phyloP scores from a whole-genome alignment of 2,329 filamentous ascomycete genomes.

The Aspergillus udagawae region DNA sequence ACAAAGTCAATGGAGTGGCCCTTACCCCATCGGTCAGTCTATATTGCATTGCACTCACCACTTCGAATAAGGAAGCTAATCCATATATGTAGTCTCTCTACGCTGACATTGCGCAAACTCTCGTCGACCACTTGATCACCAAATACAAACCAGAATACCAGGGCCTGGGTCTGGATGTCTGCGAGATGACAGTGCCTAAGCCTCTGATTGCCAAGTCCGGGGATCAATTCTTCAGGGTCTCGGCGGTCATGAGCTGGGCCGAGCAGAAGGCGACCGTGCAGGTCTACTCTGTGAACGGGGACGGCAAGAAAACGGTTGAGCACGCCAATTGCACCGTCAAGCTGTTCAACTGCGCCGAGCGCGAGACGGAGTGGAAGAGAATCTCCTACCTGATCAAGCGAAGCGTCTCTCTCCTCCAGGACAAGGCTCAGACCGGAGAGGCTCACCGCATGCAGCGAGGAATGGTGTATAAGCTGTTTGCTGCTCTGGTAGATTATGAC shows the following conservation, averaged over 20 bases:
- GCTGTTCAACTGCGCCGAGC: conserved; percentile 27
- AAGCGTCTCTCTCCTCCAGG: conserved; percentile 55
- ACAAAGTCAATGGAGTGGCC: conserved; percentile 34
- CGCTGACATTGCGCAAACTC: conserved; percentile 36
- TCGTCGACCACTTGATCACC: conserved; percentile 30
- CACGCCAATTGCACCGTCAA: conserved; percentile 34
- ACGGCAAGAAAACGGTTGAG: conserved; percentile 36
- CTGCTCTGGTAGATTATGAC: conserved; percentile 54
- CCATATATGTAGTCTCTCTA: conserved; percentile 26
- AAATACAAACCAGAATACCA: conserved; percentile 33
- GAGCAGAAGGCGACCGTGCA: conserved; percentile 28
- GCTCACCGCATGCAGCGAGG: conserved; percentile 71
- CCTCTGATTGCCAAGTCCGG: conserved; percentile 56
- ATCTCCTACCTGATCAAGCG: conserved; percentile 64
- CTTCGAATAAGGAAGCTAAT: conserved; percentile 2
- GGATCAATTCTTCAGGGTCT: conserved; percentile 35
- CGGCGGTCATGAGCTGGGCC: conserved; percentile 34
- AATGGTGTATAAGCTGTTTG: conserved; percentile 73
- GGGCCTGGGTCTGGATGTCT: conserved; percentile 30
- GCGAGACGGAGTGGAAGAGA: conserved; percentile 22
- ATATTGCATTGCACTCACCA: background rate
- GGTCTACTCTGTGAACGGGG: conserved; percentile 34
- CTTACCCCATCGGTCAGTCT: conserved; percentile 32
- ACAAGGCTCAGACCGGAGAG: conserved; percentile 60
- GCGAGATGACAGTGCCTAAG: conserved; percentile 33